A percentile compares a stretch with the other conserved stretches of the same genome.
These are phyloP conservation scores for Logfia minima DNA, from an alignment of 129 eudicot genomes.

Conservation along the genomic window DNA sequence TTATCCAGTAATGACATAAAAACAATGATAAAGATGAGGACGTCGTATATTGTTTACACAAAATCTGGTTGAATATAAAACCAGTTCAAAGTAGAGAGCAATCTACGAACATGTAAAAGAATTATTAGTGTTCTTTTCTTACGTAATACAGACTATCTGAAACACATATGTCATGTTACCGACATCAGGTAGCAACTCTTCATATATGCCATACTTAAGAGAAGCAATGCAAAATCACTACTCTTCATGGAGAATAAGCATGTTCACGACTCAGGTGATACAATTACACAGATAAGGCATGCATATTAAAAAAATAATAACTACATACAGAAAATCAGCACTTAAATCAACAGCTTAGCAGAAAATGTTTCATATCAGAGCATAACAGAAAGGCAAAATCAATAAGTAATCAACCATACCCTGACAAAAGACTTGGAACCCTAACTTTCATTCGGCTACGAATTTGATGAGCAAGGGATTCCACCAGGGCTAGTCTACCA, in stretches of 20 bases:
- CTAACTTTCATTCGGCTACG: conserved; percentile 92
- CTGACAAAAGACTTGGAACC: conserved; percentile 92
- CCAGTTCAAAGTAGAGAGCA: background rate
- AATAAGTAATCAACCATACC: conserved; percentile 46
- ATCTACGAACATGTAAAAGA: background rate
- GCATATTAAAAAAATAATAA: background rate
- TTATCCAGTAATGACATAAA: conserved; percentile 9
- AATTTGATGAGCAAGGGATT: conserved; percentile 84
- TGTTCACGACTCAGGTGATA: background rate
- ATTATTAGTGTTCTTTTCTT: background rate
- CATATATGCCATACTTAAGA: background rate
- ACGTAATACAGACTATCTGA: background rate
- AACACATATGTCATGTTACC: background rate
- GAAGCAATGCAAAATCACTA: background rate
- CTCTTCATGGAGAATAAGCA: background rate
- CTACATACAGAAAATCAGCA: background rate
- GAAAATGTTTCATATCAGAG: background rate
- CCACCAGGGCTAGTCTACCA: conserved; percentile 95
- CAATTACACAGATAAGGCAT: background rate
- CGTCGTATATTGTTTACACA: background rate
- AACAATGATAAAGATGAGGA: background rate
- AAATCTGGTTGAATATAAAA: background rate
- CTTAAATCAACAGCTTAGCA: background rate
- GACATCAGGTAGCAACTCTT: background rate
- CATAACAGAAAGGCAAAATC: background rate